Evolutionary conservation across 2,329 filamentous ascomycete species (phyloP).

Genomic region (Cladobotryum protrusum): DNA sequence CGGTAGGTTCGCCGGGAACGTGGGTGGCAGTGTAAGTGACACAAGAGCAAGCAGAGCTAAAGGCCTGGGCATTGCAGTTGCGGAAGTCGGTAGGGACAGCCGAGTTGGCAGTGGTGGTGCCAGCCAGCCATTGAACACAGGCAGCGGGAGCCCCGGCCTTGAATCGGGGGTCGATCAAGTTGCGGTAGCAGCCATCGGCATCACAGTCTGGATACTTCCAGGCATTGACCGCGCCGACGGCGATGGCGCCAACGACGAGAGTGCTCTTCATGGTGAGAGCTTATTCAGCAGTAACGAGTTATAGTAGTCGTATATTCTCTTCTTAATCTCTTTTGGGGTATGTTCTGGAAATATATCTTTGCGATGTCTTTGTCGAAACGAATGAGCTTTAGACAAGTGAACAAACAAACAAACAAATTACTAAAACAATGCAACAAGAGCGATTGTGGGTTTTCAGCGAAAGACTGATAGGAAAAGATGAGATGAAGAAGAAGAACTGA

Average conservation of each 20-base stretch:
- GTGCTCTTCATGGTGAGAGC: conserved; percentile 28
- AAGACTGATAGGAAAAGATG: conserved; percentile 7
- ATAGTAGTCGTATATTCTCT: conserved; percentile 1
- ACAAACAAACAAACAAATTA: conserved; percentile 1
- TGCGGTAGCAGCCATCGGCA: conserved; percentile 30
- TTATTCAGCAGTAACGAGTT: conserved; percentile 2
- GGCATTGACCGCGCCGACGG: conserved; percentile 23
- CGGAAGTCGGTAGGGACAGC: conserved; percentile 26
- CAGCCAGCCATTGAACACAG: conserved; percentile 28
- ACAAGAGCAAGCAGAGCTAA: conserved; percentile 33
- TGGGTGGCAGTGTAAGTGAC: conserved; percentile 30
- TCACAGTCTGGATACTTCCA: conserved; percentile 25
- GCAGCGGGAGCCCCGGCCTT: conserved; percentile 22
- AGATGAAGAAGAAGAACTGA: conserved; percentile 7
- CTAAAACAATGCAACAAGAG: conserved; percentile 4
- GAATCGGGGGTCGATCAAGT: conserved; percentile 28
- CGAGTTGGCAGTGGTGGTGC: conserved; percentile 20
- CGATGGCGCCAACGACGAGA: conserved; percentile 26
- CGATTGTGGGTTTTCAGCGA: conserved; percentile 5
- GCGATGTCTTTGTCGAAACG: conserved; percentile 4
- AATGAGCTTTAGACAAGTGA: conserved; percentile 8
- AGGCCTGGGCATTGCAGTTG: conserved; percentile 21
- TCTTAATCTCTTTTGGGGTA: no score
- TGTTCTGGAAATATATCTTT: no score
- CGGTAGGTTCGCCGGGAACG: conserved; percentile 13